phyloP scores from a whole-genome alignment of 257 asterid species.

The Nicotiana sylvestris region DNA sequence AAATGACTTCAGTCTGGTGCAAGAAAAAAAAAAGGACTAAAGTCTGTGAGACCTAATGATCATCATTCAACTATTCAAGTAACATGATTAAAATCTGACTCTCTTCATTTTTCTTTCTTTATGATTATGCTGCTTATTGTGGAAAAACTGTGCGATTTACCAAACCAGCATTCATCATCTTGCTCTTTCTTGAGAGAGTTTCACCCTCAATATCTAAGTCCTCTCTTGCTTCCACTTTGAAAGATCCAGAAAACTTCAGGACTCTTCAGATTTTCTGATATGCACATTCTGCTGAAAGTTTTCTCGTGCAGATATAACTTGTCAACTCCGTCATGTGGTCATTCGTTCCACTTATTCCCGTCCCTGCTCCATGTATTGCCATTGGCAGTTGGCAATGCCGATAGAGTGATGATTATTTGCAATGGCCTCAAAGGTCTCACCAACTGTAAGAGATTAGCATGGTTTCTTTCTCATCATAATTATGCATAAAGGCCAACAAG shows the following conservation, averaged over 20 bases:
- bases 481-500: background rate
- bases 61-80: constrained; percentile 5
- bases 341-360: background rate
- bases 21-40: too few relatives aligned
- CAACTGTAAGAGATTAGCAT: background rate
- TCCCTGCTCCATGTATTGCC: background rate
- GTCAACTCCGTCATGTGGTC: background rate
- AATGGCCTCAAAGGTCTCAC: background rate
- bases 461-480: background rate
- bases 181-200: background rate
- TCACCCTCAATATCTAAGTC: background rate
- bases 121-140: background rate
- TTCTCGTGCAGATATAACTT: background rate
- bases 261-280: background rate
- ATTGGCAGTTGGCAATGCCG: background rate
- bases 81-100: background rate
- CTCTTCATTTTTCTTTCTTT: background rate
- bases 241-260: background rate
- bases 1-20: background rate
- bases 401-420: background rate
- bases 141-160: background rate
- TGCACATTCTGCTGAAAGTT: background rate
- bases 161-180: background rate
- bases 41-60: constrained; percentile 5
- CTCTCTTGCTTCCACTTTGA: background rate